Percentiles rank a stretch among this genome's conserved stretches.
These are phyloP conservation scores for Russula virescens DNA, from an alignment of 768 basidiomycete species.

Conservation along the genomic window DNA sequence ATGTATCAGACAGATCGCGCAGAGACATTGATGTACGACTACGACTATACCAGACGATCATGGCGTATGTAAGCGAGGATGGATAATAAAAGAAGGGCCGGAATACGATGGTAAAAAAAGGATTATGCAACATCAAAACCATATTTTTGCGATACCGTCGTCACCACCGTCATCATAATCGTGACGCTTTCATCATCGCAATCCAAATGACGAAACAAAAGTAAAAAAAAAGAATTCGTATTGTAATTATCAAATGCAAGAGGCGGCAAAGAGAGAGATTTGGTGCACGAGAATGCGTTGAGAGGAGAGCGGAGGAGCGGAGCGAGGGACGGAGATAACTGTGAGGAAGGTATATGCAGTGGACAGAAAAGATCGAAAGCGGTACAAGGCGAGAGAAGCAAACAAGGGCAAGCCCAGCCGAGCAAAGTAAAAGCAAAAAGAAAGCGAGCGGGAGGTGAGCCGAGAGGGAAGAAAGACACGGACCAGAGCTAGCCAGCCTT, in stretches of 20 bases:
- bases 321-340: too few species aligned
- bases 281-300: neutral
- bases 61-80: too few species aligned
- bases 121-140: too few species aligned
- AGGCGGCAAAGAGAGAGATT: neutral
- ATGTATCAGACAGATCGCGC: neutral
- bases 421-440: too few species aligned
- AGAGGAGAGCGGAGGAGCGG: neutral
- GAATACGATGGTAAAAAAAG: too few species aligned
- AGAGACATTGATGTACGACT: neutral
- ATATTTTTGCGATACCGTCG: too few species aligned
- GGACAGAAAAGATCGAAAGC: neutral
- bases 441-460: neutral
- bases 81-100: too few species aligned
- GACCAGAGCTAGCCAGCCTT: slow-evolving; percentile 11
- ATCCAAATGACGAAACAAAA: neutral
- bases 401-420: too few species aligned
- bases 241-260: neutral
- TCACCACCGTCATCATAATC: neutral
- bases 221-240: neutral
- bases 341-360: neutral
- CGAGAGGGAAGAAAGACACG: neutral
- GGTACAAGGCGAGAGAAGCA: too few species aligned
- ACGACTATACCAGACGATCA: too few species aligned
- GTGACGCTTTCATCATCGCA: neutral